Evolutionary conservation across 768 basidiomycete genomes (phyloP), one percentile per base, ranked within the genome.

Genomic region (Mycena vulgaris): DNA sequence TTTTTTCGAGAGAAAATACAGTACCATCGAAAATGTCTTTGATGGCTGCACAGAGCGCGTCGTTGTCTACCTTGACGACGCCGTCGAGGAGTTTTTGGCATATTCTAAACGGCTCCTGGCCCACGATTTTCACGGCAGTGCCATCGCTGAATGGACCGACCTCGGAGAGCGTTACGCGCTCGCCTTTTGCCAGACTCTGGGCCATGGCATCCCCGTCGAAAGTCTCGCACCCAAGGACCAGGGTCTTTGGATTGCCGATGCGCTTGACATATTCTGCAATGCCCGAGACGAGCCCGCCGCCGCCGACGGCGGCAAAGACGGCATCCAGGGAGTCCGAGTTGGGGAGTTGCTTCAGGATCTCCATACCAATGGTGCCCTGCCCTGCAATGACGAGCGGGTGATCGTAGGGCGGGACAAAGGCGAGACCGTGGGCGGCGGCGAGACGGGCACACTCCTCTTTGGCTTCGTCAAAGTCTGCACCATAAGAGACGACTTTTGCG

Each of bases 101-200:
- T 69, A 99, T 89, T 67, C 97, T 89, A 83, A 98, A 98, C 0
- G 95, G 92, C 79, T 99, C 98, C 80, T 92, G 93, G 25, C 98
- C 98, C 3, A 99, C 97, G 56, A 96, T 88, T 80, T 94, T 94
- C 51, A 99, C 98, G 4, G 98, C 98, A 3, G 98, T 99, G 27
- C 98, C 98, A 76, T 99, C 98, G 73, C 93, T 94, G 81, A 99
- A 99, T 5, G 96, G 94, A 6, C 98, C 98, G 6, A 98, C 96
- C 76, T 99, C 98, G 23, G 86, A 80, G 70, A 99, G 82, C 19
- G 91, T 92, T 0, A 97, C 90, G 39, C 97, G 88, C 72, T 95
- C 88, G 5, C 97, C 96, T 69, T 89, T 88, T 62, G 87, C 86
- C 65, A 99, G 78, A 80, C 95, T 97, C 78, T 86, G 85, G 14